Evolutionary conservation across 169 alveolate species (phyloP).

Genomic region (Babesia gibsoni): DNA sequence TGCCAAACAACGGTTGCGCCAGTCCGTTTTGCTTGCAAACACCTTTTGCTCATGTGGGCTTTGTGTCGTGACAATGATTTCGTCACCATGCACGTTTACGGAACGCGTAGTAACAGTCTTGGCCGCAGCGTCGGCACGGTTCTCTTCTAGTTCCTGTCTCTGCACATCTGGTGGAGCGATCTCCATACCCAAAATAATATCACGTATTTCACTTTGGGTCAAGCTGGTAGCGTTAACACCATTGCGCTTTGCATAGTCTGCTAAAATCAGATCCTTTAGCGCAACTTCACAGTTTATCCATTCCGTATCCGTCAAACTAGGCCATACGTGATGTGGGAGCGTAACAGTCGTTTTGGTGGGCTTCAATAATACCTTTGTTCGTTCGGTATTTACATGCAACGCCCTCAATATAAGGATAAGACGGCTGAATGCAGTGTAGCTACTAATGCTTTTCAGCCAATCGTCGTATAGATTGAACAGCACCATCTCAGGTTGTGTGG

Average conservation of each 20-base stretch:
- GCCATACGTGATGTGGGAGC: constrained; percentile 99
- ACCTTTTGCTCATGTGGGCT: constrained; percentile 98
- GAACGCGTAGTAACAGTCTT: constrained; percentile 91
- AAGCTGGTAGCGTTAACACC: constrained; percentile 97
- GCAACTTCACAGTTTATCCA: constrained; percentile 99
- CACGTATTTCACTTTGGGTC: constrained; percentile 99
- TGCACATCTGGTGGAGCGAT: constrained; percentile 97
- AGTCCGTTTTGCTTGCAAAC: constrained; percentile 96
- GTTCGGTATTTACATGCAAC: constrained; percentile 97
- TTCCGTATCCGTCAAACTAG: constrained; percentile 97
- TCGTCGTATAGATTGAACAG: constrained; percentile 98
- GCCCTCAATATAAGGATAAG: constrained; percentile 96
- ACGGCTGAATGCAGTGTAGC: constrained; percentile 98
- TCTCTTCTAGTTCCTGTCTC: constrained; percentile 93
- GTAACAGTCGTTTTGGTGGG: constrained; percentile 97
- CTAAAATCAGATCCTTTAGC: constrained; percentile 95
- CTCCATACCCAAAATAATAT: constrained; percentile 99
- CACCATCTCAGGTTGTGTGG: constrained; percentile 99
- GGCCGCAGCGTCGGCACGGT: constrained; percentile 70
- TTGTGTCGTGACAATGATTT: constrained; percentile 93
- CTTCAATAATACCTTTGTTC: constrained; percentile 94
- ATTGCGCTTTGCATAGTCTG: constrained; percentile 98
- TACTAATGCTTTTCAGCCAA: constrained; percentile 96
- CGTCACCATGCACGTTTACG: constrained; percentile 96
- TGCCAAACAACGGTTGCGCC: constrained; percentile 98